Evolutionary conservation across 306 rosid genomes (phyloP), one percentile per base, ranked within the genome.

Genomic region (Nissolia schottii): DNA sequence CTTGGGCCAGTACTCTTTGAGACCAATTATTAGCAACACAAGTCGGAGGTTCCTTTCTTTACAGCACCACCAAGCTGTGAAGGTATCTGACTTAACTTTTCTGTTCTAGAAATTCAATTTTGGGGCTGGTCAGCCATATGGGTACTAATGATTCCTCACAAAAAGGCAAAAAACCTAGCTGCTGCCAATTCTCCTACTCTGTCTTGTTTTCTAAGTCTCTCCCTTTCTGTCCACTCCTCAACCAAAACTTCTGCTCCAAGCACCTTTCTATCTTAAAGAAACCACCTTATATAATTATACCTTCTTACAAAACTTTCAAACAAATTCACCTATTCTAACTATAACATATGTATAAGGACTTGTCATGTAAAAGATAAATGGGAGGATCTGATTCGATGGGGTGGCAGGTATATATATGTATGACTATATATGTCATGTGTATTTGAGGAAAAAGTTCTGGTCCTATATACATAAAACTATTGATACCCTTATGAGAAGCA

Each of bases 241-340:
- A 59, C 78, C 80, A 75, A 84, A 74, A 80, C 98, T 90, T 90
- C 58, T 49, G 41, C 51, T 78, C 61, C 79, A 92, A 90, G 92
- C 95, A 86, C 88, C 86, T 77, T 71, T 82, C 70, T 19, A 59
- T 75, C 75, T 78, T 68, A 68, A 80, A 55, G 31, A 72, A 85
- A 73, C 56, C 67, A 48, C 70, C 77, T 37, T 38, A 25, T 64
- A 63, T 84, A 49, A 82, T 82, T 62, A 69, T 72, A 62, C 37
- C 58, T 69, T 64, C 64, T 56, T 15, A 60, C 11, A 20, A 53
- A 63, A 64, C 60, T 48, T 70, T 10, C 76, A 59, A 68, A 55
- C 55, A 69, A 80, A 67, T 57, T 64, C 23, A 64, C 74, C 50
- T 29, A 24, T 11, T 18, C 46, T 8, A 66, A 58, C 61, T 18